Conservation (phyloP, 495 filamentous ascomycete species). For the Arthonia radiata region DNA sequence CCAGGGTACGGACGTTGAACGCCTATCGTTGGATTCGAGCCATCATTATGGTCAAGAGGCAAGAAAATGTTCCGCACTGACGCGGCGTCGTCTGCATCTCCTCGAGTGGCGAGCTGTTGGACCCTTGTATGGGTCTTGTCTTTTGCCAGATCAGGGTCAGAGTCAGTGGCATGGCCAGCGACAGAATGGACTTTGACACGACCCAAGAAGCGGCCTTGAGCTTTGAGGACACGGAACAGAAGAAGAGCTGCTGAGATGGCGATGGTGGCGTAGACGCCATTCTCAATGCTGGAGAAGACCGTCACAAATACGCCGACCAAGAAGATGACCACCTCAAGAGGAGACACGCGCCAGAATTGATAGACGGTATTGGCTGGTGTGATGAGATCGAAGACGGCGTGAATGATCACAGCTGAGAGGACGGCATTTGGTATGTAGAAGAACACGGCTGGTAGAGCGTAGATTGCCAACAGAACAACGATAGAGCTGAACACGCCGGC, state of each 20-base stretch:
- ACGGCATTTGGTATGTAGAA: slow-evolving; percentile 76
- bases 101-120: slow-evolving; percentile 1
- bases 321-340: slow-evolving; percentile 78
- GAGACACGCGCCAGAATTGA: slow-evolving; percentile 86
- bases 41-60: slow-evolving; percentile 69
- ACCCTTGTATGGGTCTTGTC: slow-evolving; percentile 1
- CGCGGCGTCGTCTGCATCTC: slow-evolving; percentile 11
- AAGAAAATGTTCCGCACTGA: slow-evolving; percentile 51
- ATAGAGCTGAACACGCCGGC: slow-evolving; percentile 75
- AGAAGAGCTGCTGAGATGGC: slow-evolving; percentile 50
- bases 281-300: slow-evolving; percentile 67
- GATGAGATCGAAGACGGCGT: slow-evolving; percentile 87
- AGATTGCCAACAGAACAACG: slow-evolving; percentile 85
- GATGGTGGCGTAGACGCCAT: slow-evolving; percentile 79
- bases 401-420: slow-evolving; percentile 88
- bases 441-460: slow-evolving; percentile 76
- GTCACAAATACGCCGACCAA: slow-evolving; percentile 85
- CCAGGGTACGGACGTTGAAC: slow-evolving; percentile 67
- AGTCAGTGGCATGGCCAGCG: slow-evolving; percentile 49
- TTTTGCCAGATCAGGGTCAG: slow-evolving; percentile 20
- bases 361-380: slow-evolving; percentile 85
- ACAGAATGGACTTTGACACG: slow-evolving; percentile 77
- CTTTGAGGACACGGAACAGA: slow-evolving; percentile 63
- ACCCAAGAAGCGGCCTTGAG: slow-evolving; percentile 69
- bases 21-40: slow-evolving; percentile 68